These are phyloP conservation scores for Alternaria sp. DNA, from an alignment of 2,329 filamentous ascomycete genomes.

Conservation along the genomic window DNA sequence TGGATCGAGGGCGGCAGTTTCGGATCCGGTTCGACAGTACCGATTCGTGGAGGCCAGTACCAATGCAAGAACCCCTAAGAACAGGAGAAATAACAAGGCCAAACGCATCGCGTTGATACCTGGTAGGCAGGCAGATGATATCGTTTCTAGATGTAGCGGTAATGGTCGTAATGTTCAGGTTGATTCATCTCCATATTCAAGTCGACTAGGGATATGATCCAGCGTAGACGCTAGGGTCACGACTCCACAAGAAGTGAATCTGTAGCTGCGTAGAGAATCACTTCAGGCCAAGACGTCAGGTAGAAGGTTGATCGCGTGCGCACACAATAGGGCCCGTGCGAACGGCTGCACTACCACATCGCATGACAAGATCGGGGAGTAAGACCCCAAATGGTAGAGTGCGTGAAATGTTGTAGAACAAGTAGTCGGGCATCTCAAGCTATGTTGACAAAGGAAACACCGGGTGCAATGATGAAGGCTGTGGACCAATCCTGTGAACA, in stretches of 20 bases:
- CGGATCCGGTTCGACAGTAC: background rate
- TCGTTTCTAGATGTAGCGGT: background rate
- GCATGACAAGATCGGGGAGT: no score
- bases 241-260: background rate
- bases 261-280: background rate
- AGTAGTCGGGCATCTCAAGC: background rate
- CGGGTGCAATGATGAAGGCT: background rate
- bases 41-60: background rate
- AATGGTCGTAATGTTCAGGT: background rate
- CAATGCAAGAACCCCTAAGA: background rate
- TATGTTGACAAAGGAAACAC: background rate
- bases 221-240: background rate
- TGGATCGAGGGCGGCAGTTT: background rate
- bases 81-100: background rate
- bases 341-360: background rate
- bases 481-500: background rate
- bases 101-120: background rate
- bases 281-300: background rate
- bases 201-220: background rate
- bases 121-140: background rate
- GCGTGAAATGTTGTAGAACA: background rate
- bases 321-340: background rate
- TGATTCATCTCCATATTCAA: no score
- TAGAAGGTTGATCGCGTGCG: background rate
- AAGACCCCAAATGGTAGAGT: background rate